phyloP scores from a whole-genome alignment of 257 asterid species.

The Fraxinus quadrangulata region DNA sequence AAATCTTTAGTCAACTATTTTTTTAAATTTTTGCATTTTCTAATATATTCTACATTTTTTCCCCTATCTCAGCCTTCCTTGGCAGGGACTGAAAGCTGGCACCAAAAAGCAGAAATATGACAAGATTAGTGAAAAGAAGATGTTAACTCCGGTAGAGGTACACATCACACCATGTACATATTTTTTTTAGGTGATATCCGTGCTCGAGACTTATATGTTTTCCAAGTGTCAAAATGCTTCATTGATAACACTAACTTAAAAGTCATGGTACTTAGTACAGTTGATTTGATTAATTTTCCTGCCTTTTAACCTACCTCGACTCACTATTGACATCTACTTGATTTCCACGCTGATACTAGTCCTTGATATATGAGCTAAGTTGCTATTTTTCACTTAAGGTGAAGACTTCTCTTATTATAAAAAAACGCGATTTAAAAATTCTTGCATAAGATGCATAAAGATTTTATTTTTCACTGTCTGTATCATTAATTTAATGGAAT shows the following conservation, averaged over 20 bases:
- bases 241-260: neutral
- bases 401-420: neutral
- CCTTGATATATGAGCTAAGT: neutral
- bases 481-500: neutral
- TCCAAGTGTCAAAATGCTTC: neutral
- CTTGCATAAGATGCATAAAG: neutral
- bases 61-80: slow-evolving; percentile 30
- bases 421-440: neutral
- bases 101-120: slow-evolving; percentile 35
- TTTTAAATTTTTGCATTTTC: neutral
- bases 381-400: neutral
- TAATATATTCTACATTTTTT: neutral
- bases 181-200: neutral
- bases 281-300: neutral
- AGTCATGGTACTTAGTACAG: neutral
- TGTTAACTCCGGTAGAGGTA: slow-evolving; percentile 34
- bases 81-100: slow-evolving; percentile 37
- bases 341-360: neutral
- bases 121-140: slow-evolving; percentile 33
- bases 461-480: neutral
- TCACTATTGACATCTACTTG: neutral
- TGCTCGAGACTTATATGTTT: neutral
- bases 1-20: neutral
- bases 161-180: neutral
- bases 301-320: neutral